Evolutionary conservation across 305 asterid genomes (phyloP).

Genomic region (Fraxinus latifolia): DNA sequence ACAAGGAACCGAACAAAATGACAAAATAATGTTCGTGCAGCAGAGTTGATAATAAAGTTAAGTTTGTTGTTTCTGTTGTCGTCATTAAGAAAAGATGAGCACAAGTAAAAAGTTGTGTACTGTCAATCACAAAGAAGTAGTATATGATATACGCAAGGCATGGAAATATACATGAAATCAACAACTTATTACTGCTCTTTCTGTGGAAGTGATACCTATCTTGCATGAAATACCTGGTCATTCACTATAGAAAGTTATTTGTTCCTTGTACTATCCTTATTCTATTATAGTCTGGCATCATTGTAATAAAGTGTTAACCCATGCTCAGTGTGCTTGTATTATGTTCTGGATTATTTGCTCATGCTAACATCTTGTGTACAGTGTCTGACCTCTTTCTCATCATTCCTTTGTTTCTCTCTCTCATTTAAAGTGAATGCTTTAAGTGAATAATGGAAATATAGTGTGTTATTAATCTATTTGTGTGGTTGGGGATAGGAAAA

Average conservation of each 20-base stretch:
- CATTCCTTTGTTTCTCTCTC: background rate
- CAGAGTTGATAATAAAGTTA: background rate
- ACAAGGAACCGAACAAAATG: background rate
- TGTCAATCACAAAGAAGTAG: background rate
- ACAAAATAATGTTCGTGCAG: background rate
- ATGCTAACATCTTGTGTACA: background rate
- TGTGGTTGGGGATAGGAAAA: background rate
- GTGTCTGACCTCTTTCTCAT: background rate
- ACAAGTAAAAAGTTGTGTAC: background rate
- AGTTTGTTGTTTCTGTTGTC: background rate
- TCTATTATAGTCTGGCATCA: background rate
- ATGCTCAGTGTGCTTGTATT: background rate
- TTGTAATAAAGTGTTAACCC: too few relatives aligned
- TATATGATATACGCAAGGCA: background rate
- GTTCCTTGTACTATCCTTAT: background rate
- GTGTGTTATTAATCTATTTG: too few relatives aligned
- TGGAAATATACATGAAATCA: background rate
- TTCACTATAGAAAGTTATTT: background rate
- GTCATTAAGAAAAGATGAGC: background rate
- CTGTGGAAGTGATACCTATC: background rate
- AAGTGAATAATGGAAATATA: background rate
- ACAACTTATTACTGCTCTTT: background rate
- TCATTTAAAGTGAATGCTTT: background rate
- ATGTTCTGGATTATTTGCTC: background rate
- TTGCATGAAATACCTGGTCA: background rate